These are phyloP conservation scores for Claviceps sp. DNA, from an alignment of 2,329 filamentous ascomycete species.

Conservation along the genomic window DNA sequence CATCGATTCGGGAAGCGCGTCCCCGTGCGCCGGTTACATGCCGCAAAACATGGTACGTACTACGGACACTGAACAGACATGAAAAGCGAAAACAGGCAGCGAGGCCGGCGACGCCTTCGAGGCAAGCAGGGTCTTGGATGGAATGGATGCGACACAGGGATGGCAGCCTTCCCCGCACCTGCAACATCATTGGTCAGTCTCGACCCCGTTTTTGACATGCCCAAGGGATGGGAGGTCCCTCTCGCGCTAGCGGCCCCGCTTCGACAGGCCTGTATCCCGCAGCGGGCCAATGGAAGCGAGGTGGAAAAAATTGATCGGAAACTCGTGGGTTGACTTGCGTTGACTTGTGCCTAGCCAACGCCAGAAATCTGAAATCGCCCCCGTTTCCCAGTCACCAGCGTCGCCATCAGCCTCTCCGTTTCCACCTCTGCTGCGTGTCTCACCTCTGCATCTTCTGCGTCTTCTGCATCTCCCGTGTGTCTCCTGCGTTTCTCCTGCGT, in stretches of 20 bases:
- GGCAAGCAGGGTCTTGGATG: conserved; percentile 2
- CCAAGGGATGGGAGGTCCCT: conserved; percentile 11
- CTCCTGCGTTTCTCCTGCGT: neutral
- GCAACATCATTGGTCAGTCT: conserved; percentile 2
- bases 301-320: conserved; percentile 24
- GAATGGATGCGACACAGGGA: conserved; percentile 5
- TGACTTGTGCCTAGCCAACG: conserved; percentile 14
- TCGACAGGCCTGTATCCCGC: conserved; percentile 21
- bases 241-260: conserved; percentile 21
- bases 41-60: conserved; percentile 1
- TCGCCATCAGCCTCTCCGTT: neutral
- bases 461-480: neutral
- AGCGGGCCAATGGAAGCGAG: conserved; percentile 21
- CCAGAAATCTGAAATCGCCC: conserved; percentile 4
- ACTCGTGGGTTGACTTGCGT: conserved; percentile 17
- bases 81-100: neutral
- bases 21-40: neutral
- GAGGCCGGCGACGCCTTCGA: neutral
- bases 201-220: conserved; percentile 7
- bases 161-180: neutral
- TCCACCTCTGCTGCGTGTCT: neutral
- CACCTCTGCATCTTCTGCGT: neutral
- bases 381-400: neutral
- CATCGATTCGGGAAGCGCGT: too few relatives aligned
- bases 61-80: neutral